These are phyloP conservation scores for Coemansia sp. DNA, from an alignment of 192 early-diverging fungal species.

Conservation along the genomic window DNA sequence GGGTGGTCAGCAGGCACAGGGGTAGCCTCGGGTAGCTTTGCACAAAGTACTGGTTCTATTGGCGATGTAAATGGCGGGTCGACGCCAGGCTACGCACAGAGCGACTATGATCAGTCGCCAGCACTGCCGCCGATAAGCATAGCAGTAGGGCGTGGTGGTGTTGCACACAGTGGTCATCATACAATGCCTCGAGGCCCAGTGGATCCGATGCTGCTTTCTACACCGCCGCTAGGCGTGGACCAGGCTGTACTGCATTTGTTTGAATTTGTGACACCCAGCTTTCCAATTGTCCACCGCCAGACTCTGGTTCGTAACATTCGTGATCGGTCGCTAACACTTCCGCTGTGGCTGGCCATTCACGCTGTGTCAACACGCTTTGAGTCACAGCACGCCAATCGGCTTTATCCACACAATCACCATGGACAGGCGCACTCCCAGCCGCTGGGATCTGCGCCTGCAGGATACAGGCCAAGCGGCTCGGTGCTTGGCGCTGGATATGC, in stretches of 20 bases:
- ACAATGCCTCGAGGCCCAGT: slow-evolving; percentile 7
- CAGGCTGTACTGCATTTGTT: slow-evolving; percentile 51
- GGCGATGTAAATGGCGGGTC: slow-evolving; percentile 23
- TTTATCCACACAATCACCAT: background rate
- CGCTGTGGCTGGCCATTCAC: slow-evolving; percentile 54
- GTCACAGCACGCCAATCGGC: slow-evolving; percentile 11
- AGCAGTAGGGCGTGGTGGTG: slow-evolving; percentile 24
- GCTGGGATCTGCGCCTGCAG: background rate
- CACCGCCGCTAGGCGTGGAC: slow-evolving; percentile 45
- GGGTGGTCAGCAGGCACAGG: slow-evolving; percentile 12
- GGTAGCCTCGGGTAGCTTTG: background rate
- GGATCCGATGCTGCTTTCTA: slow-evolving; percentile 35
- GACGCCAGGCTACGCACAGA: slow-evolving; percentile 7
- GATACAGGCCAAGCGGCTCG: slow-evolving; percentile 6
- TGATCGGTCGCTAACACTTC: slow-evolving; percentile 37
- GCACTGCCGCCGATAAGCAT: slow-evolving; percentile 36
- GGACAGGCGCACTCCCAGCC: slow-evolving; percentile 1
- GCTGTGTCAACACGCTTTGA: slow-evolving; percentile 46
- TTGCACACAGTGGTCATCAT: slow-evolving; percentile 2
- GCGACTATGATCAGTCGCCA: slow-evolving; percentile 25
- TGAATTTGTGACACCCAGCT: slow-evolving; percentile 36
- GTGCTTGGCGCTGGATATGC: slow-evolving; percentile 34
- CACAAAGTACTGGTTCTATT: background rate
- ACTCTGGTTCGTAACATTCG: slow-evolving; percentile 44
- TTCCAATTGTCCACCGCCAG: slow-evolving; percentile 49